Base-by-base conservation (phyloP, 2,329 filamentous ascomycete genomes). In the Alternaria hordeiaustralica region DNA sequence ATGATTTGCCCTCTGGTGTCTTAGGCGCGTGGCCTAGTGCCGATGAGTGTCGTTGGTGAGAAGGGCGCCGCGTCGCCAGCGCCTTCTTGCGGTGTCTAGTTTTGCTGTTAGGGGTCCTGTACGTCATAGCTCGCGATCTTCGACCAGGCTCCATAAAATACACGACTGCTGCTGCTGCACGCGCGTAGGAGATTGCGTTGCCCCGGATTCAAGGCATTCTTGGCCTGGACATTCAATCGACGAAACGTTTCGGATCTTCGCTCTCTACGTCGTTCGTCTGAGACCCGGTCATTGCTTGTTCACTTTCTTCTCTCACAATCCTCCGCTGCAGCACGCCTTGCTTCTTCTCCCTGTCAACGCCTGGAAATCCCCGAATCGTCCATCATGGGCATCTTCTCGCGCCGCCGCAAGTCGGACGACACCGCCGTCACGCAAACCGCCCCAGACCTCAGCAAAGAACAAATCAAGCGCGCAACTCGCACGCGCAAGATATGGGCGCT, bases 401-500 rank as follows among this genome's bases (percentile, higher is more conserved):
- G 72, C 50, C 71, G 67, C 33, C 60, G 61, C 41, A 49, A 54
- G 11, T 73, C 67, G 41, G 50, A 68, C 58, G 57, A 71, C 62
- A 68, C 71, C 44, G 65, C 60, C 18, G 58, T 55, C 21, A 45
- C 55, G 11, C 55, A 54, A 33, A 61, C 67, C 2, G 33, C 69
- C 3, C 60, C 69, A 49, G 74, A 77, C 44, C 74, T 80, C 53
- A 74, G 74, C 5, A 79, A 77, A 69, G 61, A 70, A 12, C 79
- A 81, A 64, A 55, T 81, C 65, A 79, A 80, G 61, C 77, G 76
- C 25, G 79, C 79, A 46, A 81, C 79, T 8, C 83, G 82, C 58
- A 83, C 84, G 30, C 84, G 91, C 62, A 81, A 83, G 59, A 85
- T 85, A 78, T 90, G 90, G 75, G 87, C 91, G 63, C 78, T 90